Evolutionary conservation across 208 protist species (phyloP).

Genomic region (Leishmania braziliensis): DNA sequence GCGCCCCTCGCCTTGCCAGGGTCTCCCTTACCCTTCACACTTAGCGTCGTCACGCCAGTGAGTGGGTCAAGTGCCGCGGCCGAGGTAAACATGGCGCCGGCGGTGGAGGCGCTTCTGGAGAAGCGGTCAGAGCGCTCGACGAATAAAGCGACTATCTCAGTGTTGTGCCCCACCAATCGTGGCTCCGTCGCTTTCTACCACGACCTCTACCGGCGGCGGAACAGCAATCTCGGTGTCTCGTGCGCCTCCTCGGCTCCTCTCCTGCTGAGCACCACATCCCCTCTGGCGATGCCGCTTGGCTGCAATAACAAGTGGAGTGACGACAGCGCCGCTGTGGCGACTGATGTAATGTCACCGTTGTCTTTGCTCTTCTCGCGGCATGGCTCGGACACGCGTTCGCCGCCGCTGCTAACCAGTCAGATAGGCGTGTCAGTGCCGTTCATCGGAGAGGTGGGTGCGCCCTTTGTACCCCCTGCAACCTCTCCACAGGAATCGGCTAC

Average conservation of each 20-base stretch:
- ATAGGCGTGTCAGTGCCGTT: neutral
- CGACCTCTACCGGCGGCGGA: neutral
- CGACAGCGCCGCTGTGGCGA: neutral
- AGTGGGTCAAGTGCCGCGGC: neutral
- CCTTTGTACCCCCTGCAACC: neutral
- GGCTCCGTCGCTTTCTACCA: neutral
- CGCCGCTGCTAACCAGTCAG: neutral
- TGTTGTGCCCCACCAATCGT: neutral
- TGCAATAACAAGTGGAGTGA: neutral
- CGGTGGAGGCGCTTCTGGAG: neutral
- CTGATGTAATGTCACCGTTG: neutral
- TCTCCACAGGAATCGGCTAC: neutral
- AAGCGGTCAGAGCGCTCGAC: neutral
- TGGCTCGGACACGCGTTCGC: neutral
- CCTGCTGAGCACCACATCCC: neutral
- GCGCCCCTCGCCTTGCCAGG: neutral
- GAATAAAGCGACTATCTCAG: neutral
- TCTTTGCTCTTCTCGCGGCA: neutral
- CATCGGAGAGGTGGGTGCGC: neutral
- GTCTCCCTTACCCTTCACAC: neutral
- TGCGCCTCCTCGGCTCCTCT: neutral
- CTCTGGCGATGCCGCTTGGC: neutral
- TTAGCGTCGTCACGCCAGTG: neutral
- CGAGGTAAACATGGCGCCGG: neutral
- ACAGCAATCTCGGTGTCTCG: slow-evolving; percentile 1